Conservation (phyloP, 768 basidiomycete species). For the Hypholoma sublateritium region DNA sequence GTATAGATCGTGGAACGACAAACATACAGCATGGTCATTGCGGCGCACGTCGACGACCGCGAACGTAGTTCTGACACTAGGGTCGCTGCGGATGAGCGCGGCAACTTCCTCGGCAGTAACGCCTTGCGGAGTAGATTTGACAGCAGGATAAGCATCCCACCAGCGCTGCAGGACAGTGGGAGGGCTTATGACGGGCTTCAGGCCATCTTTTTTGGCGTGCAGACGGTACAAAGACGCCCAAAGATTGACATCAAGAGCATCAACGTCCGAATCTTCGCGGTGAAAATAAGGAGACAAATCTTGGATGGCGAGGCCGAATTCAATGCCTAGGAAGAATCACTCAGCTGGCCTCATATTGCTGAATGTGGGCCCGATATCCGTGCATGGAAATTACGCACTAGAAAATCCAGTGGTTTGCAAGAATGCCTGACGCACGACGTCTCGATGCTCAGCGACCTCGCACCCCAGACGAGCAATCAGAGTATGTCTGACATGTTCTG, state of each 20-base stretch:
- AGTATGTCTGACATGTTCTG: conserved; percentile 24
- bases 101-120: conserved; percentile 39
- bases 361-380: background rate
- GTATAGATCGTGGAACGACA: background rate
- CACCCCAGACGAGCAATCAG: conserved; percentile 46
- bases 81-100: conserved; percentile 25
- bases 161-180: conserved; percentile 39
- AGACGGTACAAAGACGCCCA: conserved; percentile 53
- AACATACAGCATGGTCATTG: conserved; percentile 43
- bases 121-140: conserved; percentile 28
- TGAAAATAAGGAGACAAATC: conserved; percentile 40
- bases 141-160: conserved; percentile 55
- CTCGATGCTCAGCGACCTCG: conserved; percentile 43
- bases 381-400: conserved; percentile 24
- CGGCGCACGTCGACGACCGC: conserved; percentile 52
- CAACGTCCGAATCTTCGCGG: conserved; percentile 1
- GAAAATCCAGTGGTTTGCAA: conserved; percentile 40
- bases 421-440: conserved; percentile 37
- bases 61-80: conserved; percentile 20
- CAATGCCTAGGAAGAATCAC: conserved; percentile 28
- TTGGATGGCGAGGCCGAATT: conserved; percentile 38
- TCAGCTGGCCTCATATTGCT: background rate
- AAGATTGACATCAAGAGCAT: conserved; percentile 36
- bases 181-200: conserved; percentile 1
- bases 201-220: conserved; percentile 36